Evolutionary conservation across 2,329 filamentous ascomycete species (phyloP), one percentile per base, ranked within the genome.

Genomic region (Bipolaris victoriae): DNA sequence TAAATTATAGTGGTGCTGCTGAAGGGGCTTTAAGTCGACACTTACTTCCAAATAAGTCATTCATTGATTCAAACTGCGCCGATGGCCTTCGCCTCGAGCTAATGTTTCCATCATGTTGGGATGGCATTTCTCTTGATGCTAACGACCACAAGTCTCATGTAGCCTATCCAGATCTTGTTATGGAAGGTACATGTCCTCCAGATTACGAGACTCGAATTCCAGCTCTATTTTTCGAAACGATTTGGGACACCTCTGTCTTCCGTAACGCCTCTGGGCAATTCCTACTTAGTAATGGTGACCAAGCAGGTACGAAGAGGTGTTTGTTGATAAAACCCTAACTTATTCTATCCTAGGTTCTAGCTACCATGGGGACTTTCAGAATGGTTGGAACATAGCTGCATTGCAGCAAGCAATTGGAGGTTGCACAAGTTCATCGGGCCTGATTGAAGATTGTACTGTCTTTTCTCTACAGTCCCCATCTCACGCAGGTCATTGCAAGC

Each of bases 221-320:
- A 2, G 88, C 88, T 60, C 82, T 97, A 46, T 89, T 96, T 76
- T 97, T 84, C 73, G 92, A 97, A 80, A 91, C 89, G 35, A 96
- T 96, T 74, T 96, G 88, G 85, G 80, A 88, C 72, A 95, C 91
- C 7, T 76, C 84, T 48, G 81, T 81, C 1, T 96, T 90, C 76
- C 79, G 78, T 26, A 83, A 83, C 55, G 77, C 83, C 20, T 78
- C 83, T 7, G 91, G 92, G 50, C 77, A 86, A 63, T 97, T 96
- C 69, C 82, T 92, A 48, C 78, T 96, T 49, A 81, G 91, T 47
- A 92, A 92, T 66, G 91, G 91, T 60, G 92, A 97, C 69, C 82
- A 85, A 24, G 88, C 52, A 49, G 53, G 60, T 59, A 59, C 29
- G 49, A 59, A 49, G 48, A 39, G 31, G 13, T 20, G 40, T 55